Base-by-base conservation (phyloP, 441 rosid genomes). In the Arabidopsis lyrata region DNA sequence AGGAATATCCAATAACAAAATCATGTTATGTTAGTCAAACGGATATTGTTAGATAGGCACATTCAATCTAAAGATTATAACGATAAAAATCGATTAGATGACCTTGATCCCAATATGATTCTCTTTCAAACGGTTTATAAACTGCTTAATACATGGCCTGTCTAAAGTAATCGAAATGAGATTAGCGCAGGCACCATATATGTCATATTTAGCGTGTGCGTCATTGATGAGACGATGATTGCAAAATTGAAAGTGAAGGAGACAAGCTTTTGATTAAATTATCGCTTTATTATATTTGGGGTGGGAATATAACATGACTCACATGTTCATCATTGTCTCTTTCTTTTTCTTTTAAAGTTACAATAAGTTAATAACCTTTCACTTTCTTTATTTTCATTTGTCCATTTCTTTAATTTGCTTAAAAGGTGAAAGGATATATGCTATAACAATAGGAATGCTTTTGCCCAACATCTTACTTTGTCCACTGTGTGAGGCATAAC, bases 271-370 rank as follows among this genome's bases (percentile, higher is more conserved):
- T 77, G 64, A 59, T 41, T 45, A 42, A 58, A 58, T 72, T 45
- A 55, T 57, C 3, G 29, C 52, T 58, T 52, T 71, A 48, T 70
- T 58, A 64, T 63, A 63, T 59, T 70, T 61, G 47, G 14, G 39
- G 77, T 77, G 68, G 80, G 80, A 66, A 72, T 71, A 74, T 74
- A 59, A 74, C 73, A 67, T 74, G 73, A 59, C 73, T 67, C 78
- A 50, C 63, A 58, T 66, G 54, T 57, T 66, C 73, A 77, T 72
- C 73, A 72, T 77, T 72, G 55, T 64, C 34, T 35, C 38, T 18
- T 55, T 77, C 11, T 14, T 41, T 59, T 41, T 45, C 65, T 66
- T 53, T 59, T 58, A 52, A 72, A 65, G 57, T 60, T 66, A 49
- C 58, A 64, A 49, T 76, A 73, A 57, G 65, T 66, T 72, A 70